Evolutionary conservation across 1,139 yeast species (phyloP).

Genomic region (Diutina pseudorugosa): DNA sequence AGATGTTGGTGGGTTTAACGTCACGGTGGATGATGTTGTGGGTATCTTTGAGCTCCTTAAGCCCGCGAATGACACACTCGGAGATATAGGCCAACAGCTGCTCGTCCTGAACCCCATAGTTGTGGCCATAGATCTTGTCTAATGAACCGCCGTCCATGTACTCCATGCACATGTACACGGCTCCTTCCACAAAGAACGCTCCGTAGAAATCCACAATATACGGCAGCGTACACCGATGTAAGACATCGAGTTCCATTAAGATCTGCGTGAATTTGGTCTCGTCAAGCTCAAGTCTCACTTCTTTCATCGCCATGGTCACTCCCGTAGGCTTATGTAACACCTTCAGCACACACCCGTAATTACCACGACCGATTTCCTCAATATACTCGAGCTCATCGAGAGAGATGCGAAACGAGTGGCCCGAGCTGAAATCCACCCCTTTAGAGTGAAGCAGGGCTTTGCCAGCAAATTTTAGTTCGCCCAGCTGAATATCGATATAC

Average conservation of each 20-base stretch:
- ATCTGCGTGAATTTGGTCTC: conserved; percentile 88
- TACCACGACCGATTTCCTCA: conserved; percentile 88
- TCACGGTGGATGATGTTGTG: conserved; percentile 95
- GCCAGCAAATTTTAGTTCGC: conserved; percentile 84
- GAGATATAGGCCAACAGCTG: conserved; percentile 68
- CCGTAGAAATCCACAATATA: conserved; percentile 93
- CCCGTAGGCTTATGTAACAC: conserved; percentile 92
- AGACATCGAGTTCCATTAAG: conserved; percentile 86
- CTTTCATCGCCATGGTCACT: conserved; percentile 93
- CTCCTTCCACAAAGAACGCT: conserved; percentile 94
- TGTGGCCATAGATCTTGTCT: conserved; percentile 71
- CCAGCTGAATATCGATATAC: conserved; percentile 84
- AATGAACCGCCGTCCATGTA: conserved; percentile 96
- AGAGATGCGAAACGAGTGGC: conserved; percentile 77
- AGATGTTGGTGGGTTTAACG: conserved; percentile 91
- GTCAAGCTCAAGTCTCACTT: conserved; percentile 82
- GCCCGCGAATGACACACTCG: conserved; percentile 70
- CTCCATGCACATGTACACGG: conserved; percentile 97
- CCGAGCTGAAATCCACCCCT: conserved; percentile 85
- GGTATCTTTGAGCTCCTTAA: conserved; percentile 68
- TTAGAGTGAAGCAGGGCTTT: conserved; percentile 85
- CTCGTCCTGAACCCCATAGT: conserved; percentile 63
- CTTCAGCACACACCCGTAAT: conserved; percentile 89
- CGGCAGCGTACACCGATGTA: conserved; percentile 84
- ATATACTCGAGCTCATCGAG: conserved; percentile 74